These are phyloP conservation scores for Tulasnella sp. DNA, from an alignment of 768 basidiomycete genomes.

Conservation along the genomic window DNA sequence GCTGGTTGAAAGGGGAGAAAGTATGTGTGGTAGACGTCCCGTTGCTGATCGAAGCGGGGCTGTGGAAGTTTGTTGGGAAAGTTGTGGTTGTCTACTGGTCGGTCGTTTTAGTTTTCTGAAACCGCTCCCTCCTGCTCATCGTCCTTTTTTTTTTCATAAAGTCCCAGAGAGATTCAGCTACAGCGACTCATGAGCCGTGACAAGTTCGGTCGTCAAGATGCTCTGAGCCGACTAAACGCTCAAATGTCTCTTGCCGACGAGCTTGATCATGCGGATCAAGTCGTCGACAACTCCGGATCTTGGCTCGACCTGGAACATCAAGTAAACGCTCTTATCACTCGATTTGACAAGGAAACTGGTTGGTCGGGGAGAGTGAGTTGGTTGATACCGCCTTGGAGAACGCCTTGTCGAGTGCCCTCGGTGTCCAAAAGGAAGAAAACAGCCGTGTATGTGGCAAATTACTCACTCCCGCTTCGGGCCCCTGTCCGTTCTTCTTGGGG, in stretches of 20 bases:
- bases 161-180: constrained; percentile 79
- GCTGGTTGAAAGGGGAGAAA: constrained; percentile 75
- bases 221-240: constrained; percentile 66
- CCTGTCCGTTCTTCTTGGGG: no score
- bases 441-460: no score
- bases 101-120: constrained; percentile 27
- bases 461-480: no score
- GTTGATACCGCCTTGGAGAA: constrained; percentile 49
- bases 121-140: background rate
- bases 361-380: constrained; percentile 47
- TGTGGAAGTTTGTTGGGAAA: constrained; percentile 78
- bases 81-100: constrained; percentile 93
- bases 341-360: constrained; percentile 38
- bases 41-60: constrained; percentile 78
- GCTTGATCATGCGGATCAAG: constrained; percentile 74
- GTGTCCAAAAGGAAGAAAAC: no score
- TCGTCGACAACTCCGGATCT: constrained; percentile 86
- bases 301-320: constrained; percentile 59
- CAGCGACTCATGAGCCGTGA: constrained; percentile 78
- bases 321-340: constrained; percentile 45
- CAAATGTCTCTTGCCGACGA: constrained; percentile 80
- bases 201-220: constrained; percentile 58
- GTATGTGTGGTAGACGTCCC: constrained; percentile 88
- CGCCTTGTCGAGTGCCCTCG: no score
- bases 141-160: constrained; percentile 35